Evolutionary conservation across 1,284 basidiomycete species (phyloP), one percentile per base, ranked within the genome.

Genomic region (Microbotryum lychnidis-dioicae): DNA sequence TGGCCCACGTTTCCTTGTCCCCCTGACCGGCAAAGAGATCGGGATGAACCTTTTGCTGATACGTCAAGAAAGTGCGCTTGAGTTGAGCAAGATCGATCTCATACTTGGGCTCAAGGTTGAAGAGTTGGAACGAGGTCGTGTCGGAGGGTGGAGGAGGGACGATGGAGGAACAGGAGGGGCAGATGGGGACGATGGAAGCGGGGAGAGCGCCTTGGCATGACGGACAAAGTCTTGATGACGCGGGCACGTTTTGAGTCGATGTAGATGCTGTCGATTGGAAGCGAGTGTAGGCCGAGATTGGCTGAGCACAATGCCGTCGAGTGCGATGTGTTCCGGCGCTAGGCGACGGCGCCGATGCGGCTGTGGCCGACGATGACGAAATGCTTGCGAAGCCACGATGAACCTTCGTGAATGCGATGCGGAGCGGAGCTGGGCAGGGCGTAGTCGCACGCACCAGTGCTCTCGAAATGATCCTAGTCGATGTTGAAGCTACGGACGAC

Each of bases 11-110:
- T 12, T 80, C 80, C 83, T 56, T 33, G 63, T 78, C 73, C 61
- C 81, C 81, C 73, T 81, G 81, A 47, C 81, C 81, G 25, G 83
- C 79, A 86, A 87, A 89, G 21, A 82, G 78, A 73, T 91, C 89
- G 1, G 89, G 89, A 75, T 91, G 89, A 56, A 87, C 85, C 31
- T 82, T 74, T n/a, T 83, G 79, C 70, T 91, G 88, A 9, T 85
- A 81, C 57, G 81, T 77, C 23, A 84, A 78, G 71, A 88, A 89
- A 31, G 79, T 77, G 27, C 78, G 76, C 73, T 81, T 85, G 64
- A 91, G 76, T 20, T 78, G 68, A 70, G 87, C 81, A 47, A 89
- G 73, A 23, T 80, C 72, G 75, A 89, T 88, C 4, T 83, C 82
- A 72, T 87, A 88, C 0, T 20, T 76, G 8, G 54, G 54, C 75